A percentile compares a stretch with the other conserved stretches of the same genome.
Evolutionary conservation across 2,329 filamentous ascomycete genomes (phyloP).

Genomic region (Aspergillus sp.): DNA sequence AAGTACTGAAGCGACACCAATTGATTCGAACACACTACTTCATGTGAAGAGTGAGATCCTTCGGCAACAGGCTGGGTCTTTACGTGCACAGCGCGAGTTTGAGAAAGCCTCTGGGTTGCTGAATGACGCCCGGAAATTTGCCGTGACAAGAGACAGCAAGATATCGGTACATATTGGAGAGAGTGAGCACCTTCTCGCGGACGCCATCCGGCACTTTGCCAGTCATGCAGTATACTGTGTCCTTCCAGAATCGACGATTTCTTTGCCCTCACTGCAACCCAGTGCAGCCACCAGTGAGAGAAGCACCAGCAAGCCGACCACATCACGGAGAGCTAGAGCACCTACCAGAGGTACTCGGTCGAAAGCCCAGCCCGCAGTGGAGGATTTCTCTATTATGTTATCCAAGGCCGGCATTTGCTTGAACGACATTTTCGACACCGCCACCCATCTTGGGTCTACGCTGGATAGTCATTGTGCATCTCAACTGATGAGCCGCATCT

Average conservation of each 20-base stretch:
- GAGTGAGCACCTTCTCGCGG: slow-evolving; percentile 37
- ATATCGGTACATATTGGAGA: slow-evolving; percentile 51
- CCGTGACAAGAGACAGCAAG: slow-evolving; percentile 56
- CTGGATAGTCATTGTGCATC: slow-evolving; percentile 41
- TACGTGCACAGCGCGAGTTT: slow-evolving; percentile 53
- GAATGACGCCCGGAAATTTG: slow-evolving; percentile 32
- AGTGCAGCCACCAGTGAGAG: slow-evolving; percentile 35
- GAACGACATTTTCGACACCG: slow-evolving; percentile 32
- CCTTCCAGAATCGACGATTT: slow-evolving; percentile 88
- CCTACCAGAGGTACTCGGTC: slow-evolving; percentile 26
- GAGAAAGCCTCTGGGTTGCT: slow-evolving; percentile 58
- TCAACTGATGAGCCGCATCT: slow-evolving; percentile 40
- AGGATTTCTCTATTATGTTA: slow-evolving; percentile 39
- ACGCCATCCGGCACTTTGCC: slow-evolving; percentile 57
- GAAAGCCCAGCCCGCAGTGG: slow-evolving; percentile 29
- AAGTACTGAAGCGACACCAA: slow-evolving; percentile 19
- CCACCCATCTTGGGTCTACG: slow-evolving; percentile 38
- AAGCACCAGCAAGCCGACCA: slow-evolving; percentile 29
- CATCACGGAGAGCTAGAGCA: slow-evolving; percentile 27
- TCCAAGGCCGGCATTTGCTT: slow-evolving; percentile 37
- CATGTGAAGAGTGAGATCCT: slow-evolving; percentile 51
- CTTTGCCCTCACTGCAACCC: slow-evolving; percentile 68
- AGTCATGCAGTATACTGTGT: slow-evolving; percentile 84
- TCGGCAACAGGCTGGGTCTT: slow-evolving; percentile 51
- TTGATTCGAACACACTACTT: slow-evolving; percentile 41